Percentiles rank a stretch among this genome's conserved stretches.
These are phyloP conservation scores for Ceriops tagal DNA, from an alignment of 345 rosid species.

Conservation along the genomic window DNA sequence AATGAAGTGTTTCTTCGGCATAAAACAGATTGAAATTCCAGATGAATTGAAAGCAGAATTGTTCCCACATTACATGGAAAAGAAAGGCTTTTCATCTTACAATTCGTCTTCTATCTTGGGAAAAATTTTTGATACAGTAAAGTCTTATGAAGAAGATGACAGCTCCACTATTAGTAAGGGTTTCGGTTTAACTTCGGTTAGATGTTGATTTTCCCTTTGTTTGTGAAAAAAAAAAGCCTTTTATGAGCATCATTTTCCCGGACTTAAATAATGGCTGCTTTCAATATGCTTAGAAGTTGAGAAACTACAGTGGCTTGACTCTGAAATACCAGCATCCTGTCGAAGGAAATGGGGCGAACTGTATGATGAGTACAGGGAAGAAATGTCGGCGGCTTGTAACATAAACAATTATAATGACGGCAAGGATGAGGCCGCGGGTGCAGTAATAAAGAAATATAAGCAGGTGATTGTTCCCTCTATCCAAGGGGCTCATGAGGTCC, in stretches of 20 bases:
- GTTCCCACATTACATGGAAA: constrained; percentile 65
- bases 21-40: constrained; percentile 49
- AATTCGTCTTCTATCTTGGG: constrained; percentile 65
- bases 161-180: constrained; percentile 36
- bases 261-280: no score
- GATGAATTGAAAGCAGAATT: constrained; percentile 33
- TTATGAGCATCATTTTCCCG: no score
- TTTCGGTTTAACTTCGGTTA: no score
- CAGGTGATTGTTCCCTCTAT: constrained; percentile 34
- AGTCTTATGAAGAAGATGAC: constrained; percentile 23
- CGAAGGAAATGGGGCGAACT: constrained; percentile 30
- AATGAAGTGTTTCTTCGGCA: not conserved
- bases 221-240: not conserved
- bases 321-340: constrained; percentile 16
- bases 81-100: constrained; percentile 29
- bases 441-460: constrained; percentile 41
- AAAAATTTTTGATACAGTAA: constrained; percentile 47
- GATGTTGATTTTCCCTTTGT: no score
- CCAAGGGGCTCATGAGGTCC: no score
- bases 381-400: constrained; percentile 42
- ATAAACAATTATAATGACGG: not conserved
- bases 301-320: constrained; percentile 49
- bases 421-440: constrained; percentile 25
- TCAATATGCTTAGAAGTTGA: constrained; percentile 16
- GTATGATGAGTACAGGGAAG: constrained; percentile 41